These are phyloP conservation scores for Petunia secreta DNA, from an alignment of 257 asterid species.

Conservation along the genomic window DNA sequence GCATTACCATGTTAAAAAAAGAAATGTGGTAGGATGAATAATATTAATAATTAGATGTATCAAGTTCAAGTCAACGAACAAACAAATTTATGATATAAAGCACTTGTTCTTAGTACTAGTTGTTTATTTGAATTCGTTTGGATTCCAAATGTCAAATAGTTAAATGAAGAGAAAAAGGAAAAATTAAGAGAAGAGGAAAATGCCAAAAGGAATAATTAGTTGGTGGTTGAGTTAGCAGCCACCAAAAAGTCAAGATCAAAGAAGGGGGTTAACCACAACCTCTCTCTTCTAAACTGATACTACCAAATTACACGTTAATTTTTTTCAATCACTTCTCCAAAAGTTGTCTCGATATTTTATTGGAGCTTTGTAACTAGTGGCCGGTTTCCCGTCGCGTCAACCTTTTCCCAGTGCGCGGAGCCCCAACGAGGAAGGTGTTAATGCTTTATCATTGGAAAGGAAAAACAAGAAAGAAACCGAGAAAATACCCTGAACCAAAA, in stretches of 20 bases:
- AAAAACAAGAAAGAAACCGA: not conserved
- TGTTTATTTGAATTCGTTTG: too few species aligned
- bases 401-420: too few species aligned
- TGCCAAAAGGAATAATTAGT: slow-evolving; percentile 15
- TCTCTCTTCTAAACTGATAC: not conserved
- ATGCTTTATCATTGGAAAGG: not conserved
- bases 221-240: slow-evolving; percentile 35
- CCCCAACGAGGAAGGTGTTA: too few species aligned
- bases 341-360: not conserved
- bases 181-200: not conserved
- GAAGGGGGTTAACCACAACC: slow-evolving; percentile 20
- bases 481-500: not conserved
- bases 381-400: too few species aligned
- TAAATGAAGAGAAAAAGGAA: not conserved
- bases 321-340: not conserved
- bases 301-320: slow-evolving; percentile 17
- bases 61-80: too few species aligned
- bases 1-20: too few species aligned
- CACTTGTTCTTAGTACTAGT: too few species aligned
- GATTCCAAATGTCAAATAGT: too few species aligned
- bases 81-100: too few species aligned
- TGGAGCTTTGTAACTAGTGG: too few species aligned
- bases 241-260: slow-evolving; percentile 28
- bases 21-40: too few species aligned
- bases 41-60: too few species aligned